Conservation (phyloP, 495 filamentous ascomycete species). For the Podospora fimiseda region DNA sequence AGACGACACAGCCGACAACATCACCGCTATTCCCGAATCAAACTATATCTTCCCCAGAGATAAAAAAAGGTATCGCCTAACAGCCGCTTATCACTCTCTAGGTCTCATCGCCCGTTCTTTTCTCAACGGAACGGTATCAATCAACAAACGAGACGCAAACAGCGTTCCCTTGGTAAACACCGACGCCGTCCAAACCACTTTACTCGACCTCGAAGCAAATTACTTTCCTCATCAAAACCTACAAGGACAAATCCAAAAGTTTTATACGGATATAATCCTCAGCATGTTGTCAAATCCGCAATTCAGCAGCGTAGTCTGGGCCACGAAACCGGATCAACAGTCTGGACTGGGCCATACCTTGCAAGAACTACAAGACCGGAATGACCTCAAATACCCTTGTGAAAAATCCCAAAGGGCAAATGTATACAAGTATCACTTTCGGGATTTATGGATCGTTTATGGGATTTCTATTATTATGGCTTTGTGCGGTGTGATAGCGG, state of each 20-base stretch:
- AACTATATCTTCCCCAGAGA: conserved; percentile 31
- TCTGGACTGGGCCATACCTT: conserved; percentile 11
- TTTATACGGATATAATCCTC: conserved; percentile 31
- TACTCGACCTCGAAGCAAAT: conserved; percentile 24
- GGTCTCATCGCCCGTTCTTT: conserved; percentile 26
- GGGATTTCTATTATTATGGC: conserved; percentile 25
- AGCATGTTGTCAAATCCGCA: conserved; percentile 29
- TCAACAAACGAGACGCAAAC: conserved; percentile 22
- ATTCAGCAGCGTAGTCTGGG: conserved; percentile 33
- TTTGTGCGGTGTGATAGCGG: conserved; percentile 16
- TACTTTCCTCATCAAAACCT: conserved; percentile 24
- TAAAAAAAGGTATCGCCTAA: conserved; percentile 22
- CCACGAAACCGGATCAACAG: conserved; percentile 22
- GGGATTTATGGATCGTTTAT: conserved; percentile 37
- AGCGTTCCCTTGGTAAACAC: conserved; percentile 27
- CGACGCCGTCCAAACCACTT: conserved; percentile 29
- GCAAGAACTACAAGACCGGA: not conserved
- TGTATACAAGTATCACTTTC: conserved; percentile 26
- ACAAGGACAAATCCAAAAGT: conserved; percentile 16
- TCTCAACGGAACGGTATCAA: conserved; percentile 32
- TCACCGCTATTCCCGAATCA: conserved; percentile 26
- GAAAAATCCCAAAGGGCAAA: conserved; percentile 22
- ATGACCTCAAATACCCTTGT: conserved; percentile 24
- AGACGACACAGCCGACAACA: conserved; percentile 34
- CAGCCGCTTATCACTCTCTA: conserved; percentile 32